Conservation (phyloP, 306 rosid species). For the Pachyrhizus erosus region DNA sequence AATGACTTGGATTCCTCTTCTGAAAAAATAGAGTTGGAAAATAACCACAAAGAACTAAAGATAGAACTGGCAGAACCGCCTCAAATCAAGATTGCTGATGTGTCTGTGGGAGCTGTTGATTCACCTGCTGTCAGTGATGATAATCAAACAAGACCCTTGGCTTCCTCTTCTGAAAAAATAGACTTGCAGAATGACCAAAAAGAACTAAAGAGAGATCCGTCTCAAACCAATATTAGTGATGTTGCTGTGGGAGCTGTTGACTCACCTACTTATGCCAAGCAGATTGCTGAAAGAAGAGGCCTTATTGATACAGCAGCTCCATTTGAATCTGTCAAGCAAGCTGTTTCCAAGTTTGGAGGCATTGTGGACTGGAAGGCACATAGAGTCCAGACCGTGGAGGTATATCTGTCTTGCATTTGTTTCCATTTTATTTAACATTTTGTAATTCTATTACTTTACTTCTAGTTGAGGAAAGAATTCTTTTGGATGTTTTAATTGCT, state of each 20-base stretch:
- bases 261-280: constrained; percentile 51
- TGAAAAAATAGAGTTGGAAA: constrained; percentile 23
- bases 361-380: constrained; percentile 99
- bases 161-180: constrained; percentile 35
- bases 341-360: constrained; percentile 97
- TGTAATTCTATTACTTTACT: background rate
- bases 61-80: constrained; percentile 32
- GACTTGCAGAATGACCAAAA: constrained; percentile 32
- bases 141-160: constrained; percentile 17
- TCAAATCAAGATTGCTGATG: constrained; percentile 30
- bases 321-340: constrained; percentile 95
- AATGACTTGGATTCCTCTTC: constrained; percentile 36
- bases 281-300: constrained; percentile 57
- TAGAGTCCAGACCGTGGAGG: constrained; percentile 82
- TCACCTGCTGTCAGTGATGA: constrained; percentile 38
- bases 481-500: background rate
- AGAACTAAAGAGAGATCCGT: constrained; percentile 14
- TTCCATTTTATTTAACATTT: background rate
- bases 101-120: constrained; percentile 17
- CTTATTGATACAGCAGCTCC: constrained; percentile 90
- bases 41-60: constrained; percentile 3
- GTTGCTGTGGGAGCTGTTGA: constrained; percentile 23
- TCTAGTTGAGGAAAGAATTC: constrained; percentile 4
- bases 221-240: constrained; percentile 32
- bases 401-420: constrained; percentile 40